Percentiles rank a stretch among this genome's conserved stretches.
Conservation (phyloP, 2,329 filamentous ascomycete species). For the Xylaria sp. region DNA sequence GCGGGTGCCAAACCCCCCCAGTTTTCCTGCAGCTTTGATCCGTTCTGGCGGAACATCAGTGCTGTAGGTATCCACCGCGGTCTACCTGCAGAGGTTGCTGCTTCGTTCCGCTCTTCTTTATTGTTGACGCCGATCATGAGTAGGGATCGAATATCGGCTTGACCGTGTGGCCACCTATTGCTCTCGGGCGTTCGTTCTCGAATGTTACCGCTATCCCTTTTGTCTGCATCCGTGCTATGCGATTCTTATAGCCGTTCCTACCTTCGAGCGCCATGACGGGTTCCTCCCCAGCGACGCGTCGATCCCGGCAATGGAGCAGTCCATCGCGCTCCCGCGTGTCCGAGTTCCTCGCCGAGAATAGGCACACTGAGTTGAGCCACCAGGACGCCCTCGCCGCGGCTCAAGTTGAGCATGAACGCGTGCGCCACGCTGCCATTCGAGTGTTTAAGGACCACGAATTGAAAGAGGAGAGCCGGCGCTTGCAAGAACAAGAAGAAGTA, state of each 20-base stretch:
- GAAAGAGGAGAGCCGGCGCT: slow-evolving; percentile 46
- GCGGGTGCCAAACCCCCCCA: too few relatives aligned
- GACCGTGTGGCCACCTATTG: neutral
- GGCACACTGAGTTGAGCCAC: slow-evolving; percentile 67
- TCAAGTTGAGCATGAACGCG: slow-evolving; percentile 68
- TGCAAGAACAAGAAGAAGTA: slow-evolving; percentile 44
- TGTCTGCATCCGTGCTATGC: slow-evolving; percentile 18
- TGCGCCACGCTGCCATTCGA: slow-evolving; percentile 58
- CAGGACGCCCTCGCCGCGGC: slow-evolving; percentile 69
- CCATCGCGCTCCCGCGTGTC: slow-evolving; percentile 57
- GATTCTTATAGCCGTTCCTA: slow-evolving; percentile 27
- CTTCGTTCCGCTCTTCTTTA: too few relatives aligned
- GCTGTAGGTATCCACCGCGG: too few relatives aligned
- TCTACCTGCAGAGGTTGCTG: too few relatives aligned
- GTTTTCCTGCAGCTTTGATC: neutral
- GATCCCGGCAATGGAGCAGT: slow-evolving; percentile 47
- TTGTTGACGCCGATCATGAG: too few relatives aligned
- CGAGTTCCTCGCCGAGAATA: slow-evolving; percentile 65
- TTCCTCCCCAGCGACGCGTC: slow-evolving; percentile 48
- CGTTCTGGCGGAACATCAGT: too few relatives aligned
- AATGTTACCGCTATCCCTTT: neutral
- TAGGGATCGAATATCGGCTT: too few relatives aligned
- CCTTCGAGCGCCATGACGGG: slow-evolving; percentile 47
- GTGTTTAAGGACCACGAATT: slow-evolving; percentile 55
- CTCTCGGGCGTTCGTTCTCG: slow-evolving; percentile 1